Evolutionary conservation across 495 filamentous ascomycete genomes (phyloP), one percentile per base, ranked within the genome.

Genomic region (Podospora appendiculata): DNA sequence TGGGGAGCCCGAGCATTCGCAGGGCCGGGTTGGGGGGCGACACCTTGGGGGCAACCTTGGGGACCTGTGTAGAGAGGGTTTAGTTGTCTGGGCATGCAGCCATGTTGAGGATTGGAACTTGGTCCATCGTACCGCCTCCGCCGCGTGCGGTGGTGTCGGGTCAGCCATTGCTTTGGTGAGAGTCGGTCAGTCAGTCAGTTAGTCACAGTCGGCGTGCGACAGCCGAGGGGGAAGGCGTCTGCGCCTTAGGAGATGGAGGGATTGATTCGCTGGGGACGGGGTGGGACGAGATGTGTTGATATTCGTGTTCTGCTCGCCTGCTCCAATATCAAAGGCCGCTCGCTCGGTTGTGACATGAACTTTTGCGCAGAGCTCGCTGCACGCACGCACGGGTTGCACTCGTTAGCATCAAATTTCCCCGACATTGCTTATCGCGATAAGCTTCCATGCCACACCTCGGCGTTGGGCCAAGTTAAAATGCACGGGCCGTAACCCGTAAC

Each of bases 1-100:
- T 84, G 19, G 91, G 90, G 52, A 97, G 72, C 66, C 89, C 89
- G 70, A 90, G 81, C 80, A 88, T 88, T 58, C 77, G 82, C 54
- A 86, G 77, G 14, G 79, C 85, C 40, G 81, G 86, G 66, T 90
- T 90, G 40, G 74, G 76, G 44, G 72, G 74, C 4, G 78, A 70
- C 17, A 76, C 63, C 47, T 78, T 78, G 45, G 75, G 64, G 46
- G 62, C 43, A 44, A 59, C 60, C 45, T 67, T 66, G 17, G 74
- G 57, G 12, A 67, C 47, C 55, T 8, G n/a, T 18, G 13, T 2
- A 25, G 25, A 25, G 25, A 25, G 25, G 25, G 25, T 25, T 25
- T 5, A 25, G 25, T 25, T 25, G 25, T 5, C 25, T 25, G 5
- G 25, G 25, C 25, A 25, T n/a, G n/a, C n/a, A n/a, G n/a, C n/a